phyloP scores from a whole-genome alignment of 371 early-diverging fungal genomes.

The Rhizopus delemar region DNA sequence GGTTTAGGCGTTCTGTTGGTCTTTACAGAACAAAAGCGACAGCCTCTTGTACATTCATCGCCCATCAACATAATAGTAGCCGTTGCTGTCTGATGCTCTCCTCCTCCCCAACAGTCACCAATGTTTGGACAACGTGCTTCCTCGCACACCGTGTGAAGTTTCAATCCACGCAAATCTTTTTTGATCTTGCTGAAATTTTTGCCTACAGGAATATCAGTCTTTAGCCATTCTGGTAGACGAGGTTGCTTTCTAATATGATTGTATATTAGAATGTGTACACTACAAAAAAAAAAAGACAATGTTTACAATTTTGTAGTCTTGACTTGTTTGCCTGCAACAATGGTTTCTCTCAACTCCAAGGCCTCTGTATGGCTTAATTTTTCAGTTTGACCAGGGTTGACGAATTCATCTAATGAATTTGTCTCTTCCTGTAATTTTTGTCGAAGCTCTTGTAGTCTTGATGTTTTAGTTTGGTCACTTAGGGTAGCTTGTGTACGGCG shows the following conservation, averaged over 20 bases:
- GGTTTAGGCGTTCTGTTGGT: slow-evolving; percentile 88
- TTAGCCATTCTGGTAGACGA: slow-evolving; percentile 92
- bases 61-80: slow-evolving; percentile 99
- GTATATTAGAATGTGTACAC: not conserved
- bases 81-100: slow-evolving; percentile 94
- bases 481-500: slow-evolving; percentile 27
- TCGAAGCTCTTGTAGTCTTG: slow-evolving; percentile 24
- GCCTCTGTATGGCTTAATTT: slow-evolving; percentile 67
- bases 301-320: slow-evolving; percentile 50
- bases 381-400: slow-evolving; percentile 51
- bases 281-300: not conserved
- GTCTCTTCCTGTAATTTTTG: slow-evolving; percentile 19
- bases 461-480: slow-evolving; percentile 11
- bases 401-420: slow-evolving; percentile 67
- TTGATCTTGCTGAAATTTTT: slow-evolving; percentile 81
- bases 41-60: slow-evolving; percentile 97
- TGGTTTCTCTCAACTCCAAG: slow-evolving; percentile 63
- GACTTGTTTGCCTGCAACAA: slow-evolving; percentile 47
- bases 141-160: slow-evolving; percentile 92
- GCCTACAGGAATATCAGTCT: slow-evolving; percentile 90
- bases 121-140: slow-evolving; percentile 98
- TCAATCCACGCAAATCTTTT: slow-evolving; percentile 87
- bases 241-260: slow-evolving; percentile 50
- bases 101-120: slow-evolving; percentile 96
- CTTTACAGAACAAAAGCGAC: slow-evolving; percentile 98